A percentile compares a stretch with the other conserved stretches of the same genome.
These are phyloP conservation scores for Neoboletus brunneissimus DNA, from an alignment of 768 basidiomycete species.

Conservation along the genomic window DNA sequence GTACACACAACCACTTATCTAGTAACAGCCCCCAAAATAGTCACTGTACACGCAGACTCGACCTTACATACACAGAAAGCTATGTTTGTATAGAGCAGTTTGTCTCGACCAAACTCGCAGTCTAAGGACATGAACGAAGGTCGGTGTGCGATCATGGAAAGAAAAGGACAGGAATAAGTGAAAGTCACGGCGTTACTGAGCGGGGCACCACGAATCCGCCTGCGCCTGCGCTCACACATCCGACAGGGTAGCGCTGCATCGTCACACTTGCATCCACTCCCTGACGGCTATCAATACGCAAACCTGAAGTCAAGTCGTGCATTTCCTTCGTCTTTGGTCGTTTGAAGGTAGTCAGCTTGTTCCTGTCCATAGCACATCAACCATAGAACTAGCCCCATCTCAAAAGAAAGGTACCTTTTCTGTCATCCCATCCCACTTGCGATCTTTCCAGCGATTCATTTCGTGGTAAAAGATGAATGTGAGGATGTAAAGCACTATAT, in stretches of 20 bases:
- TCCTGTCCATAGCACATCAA: constrained; percentile 34
- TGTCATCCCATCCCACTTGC: constrained; percentile 50
- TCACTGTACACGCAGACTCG: too few relatives aligned
- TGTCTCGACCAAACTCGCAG: too few relatives aligned
- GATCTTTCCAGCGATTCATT: constrained; percentile 47
- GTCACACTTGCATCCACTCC: not conserved
- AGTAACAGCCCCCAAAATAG: too few relatives aligned
- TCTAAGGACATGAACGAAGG: too few relatives aligned
- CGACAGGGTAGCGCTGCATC: too few relatives aligned
- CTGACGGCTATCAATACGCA: constrained; percentile 38
- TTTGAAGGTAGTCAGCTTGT: constrained; percentile 54
- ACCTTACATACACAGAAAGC: too few relatives aligned
- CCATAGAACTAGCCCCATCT: not conserved
- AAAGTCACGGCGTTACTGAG: too few relatives aligned
- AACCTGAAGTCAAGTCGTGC: constrained; percentile 57
- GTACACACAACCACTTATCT: constrained; percentile 1
- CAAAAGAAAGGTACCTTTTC: constrained; percentile 34
- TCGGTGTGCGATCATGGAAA: too few relatives aligned
- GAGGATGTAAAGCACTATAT: constrained; percentile 40
- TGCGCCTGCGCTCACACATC: too few relatives aligned
- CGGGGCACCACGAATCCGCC: too few relatives aligned
- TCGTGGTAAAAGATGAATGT: constrained; percentile 48
- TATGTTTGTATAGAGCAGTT: too few relatives aligned
- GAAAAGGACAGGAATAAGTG: too few relatives aligned
- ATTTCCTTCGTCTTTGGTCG: constrained; percentile 59